Evolutionary conservation across 2,329 filamentous ascomycete genomes (phyloP).

Genomic region (Microdochium paspali): DNA sequence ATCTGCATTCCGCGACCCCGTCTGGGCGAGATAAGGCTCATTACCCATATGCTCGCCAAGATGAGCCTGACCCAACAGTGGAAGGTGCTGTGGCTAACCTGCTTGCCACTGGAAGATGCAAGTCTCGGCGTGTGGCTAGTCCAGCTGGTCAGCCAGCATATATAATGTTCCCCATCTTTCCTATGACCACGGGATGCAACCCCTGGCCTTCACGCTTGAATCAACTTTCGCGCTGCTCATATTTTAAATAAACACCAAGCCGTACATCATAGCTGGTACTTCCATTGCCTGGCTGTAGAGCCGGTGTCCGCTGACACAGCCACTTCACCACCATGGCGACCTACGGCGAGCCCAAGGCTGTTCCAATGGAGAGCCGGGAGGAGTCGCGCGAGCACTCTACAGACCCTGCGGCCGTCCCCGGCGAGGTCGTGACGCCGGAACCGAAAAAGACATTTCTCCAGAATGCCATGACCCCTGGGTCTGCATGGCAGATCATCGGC

Average conservation of each 20-base stretch:
- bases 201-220: too few relatives aligned
- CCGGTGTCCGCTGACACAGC: too few relatives aligned
- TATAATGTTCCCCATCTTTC: too few relatives aligned
- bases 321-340: background rate
- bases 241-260: too few relatives aligned
- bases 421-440: background rate
- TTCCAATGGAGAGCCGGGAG: background rate
- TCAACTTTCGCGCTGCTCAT: too few relatives aligned
- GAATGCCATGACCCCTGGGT: conserved; percentile 29
- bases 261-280: too few relatives aligned
- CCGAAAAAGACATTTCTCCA: conserved; percentile 24
- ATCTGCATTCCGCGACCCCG: background rate
- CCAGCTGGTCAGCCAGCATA: background rate
- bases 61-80: background rate
- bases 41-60: background rate
- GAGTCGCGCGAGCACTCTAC: background rate
- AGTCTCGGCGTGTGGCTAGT: too few relatives aligned
- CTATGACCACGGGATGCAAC: too few relatives aligned
- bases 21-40: background rate
- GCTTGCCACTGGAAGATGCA: background rate
- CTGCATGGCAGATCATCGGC: conserved; percentile 37
- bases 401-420: background rate
- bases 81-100: background rate
- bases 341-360: background rate
- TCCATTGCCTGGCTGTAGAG: too few relatives aligned